Evolutionary conservation across 768 basidiomycete species (phyloP), one percentile per base, ranked within the genome.

Genomic region (Lactarius vividus): DNA sequence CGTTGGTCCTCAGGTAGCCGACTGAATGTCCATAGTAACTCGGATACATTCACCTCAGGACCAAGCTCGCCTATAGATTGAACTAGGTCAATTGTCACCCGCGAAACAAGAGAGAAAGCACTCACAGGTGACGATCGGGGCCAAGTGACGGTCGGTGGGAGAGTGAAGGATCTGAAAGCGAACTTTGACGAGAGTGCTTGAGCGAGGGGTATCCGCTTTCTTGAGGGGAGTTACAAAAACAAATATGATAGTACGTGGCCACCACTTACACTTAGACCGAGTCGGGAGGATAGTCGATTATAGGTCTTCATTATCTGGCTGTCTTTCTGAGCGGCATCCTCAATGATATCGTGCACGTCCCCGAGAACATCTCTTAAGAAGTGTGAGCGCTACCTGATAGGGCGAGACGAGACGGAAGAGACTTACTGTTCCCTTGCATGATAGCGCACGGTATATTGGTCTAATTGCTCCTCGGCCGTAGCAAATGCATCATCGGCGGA

Each of bases 311-410:
- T 46, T 33, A 67, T 63, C 28, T 54, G 40, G 16, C 53, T 67
- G 33, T 67, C 66, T 42, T 67, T 67, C 35, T 63, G 66, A 62
- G 66, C 66, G 5, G 66, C 66, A 29, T 67, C 66, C 11, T 67
- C 66, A n/a, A 67, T 67, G 28, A 67, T 63, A 49, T 62, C 42
- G 40, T 66, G 65, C 7, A 66, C 65, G 40, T 67, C 66, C 15
- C 61, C 66, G 20, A 67, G n/a, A 33, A 67, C 66, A 33, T 16
- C 37, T 54, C 66, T 67, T 67, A 26, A 18, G 33, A 54, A n/a
- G 7, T 31, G 57, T 63, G 31, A 37, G 26, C 23, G 20, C 16
- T 55, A 42, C 20, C 20, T 2, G 1, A 18, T 3, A 4, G 40
- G 13, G 37, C 9, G 57, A 54, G 28, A 31, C 20, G 40, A 59